phyloP scores from a whole-genome alignment of 495 filamentous ascomycete genomes.

The Penicillium tannophilum region DNA sequence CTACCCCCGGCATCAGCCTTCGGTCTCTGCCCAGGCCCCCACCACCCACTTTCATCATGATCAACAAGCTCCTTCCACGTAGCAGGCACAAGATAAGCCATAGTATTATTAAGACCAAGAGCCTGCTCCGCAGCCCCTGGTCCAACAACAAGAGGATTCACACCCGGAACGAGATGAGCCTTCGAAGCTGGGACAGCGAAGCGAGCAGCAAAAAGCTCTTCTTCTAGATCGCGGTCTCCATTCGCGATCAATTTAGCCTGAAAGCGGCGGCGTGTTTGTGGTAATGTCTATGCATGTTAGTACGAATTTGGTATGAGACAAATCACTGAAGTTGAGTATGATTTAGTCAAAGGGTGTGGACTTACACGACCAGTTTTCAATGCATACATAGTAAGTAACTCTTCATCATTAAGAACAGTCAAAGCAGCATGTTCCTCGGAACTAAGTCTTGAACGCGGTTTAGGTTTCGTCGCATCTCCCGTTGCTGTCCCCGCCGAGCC shows the following conservation, averaged over 20 bases:
- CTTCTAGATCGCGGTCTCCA: slow-evolving; percentile 30
- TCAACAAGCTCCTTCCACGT: slow-evolving; percentile 20
- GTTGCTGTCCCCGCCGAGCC: no score
- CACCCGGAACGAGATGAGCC: slow-evolving; percentile 9
- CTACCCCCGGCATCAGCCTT: not conserved
- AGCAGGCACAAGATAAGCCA: slow-evolving; percentile 17
- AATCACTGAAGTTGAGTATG: no score
- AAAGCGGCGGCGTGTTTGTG: slow-evolving; percentile 44
- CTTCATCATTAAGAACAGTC: slow-evolving; percentile 37
- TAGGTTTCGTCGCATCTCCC: not conserved
- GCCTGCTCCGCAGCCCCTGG: slow-evolving; percentile 8
- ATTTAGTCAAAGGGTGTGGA: no score
- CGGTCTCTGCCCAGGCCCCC: slow-evolving; percentile 17
- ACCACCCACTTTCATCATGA: slow-evolving; percentile 22
- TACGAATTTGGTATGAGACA: not conserved
- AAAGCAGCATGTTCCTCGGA: slow-evolving; percentile 42
- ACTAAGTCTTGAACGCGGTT: slow-evolving; percentile 13
- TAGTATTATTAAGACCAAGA: slow-evolving; percentile 10
- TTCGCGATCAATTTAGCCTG: slow-evolving; percentile 37
- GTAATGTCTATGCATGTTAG: slow-evolving; percentile 35
- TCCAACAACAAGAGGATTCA: not conserved
- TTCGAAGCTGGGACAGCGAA: slow-evolving; percentile 27
- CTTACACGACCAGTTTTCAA: slow-evolving; percentile 37
- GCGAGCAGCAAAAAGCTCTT: slow-evolving; percentile 32
- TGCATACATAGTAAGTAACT: slow-evolving; percentile 40